Evolutionary conservation across 2,329 filamentous ascomycete genomes (phyloP).

Genomic region (Penicillium sp.): DNA sequence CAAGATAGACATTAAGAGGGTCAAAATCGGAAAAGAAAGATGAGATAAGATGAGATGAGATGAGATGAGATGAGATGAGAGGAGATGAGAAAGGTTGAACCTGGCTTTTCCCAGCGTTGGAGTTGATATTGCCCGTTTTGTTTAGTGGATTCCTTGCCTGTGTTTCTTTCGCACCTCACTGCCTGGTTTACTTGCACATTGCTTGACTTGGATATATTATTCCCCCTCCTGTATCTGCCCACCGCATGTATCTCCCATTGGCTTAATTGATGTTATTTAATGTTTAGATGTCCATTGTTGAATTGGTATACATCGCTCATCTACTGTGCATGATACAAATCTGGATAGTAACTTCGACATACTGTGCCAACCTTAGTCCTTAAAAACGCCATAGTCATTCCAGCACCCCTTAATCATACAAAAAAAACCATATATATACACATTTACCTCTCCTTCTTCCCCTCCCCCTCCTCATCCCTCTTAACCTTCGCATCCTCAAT

Average conservation of each 20-base stretch:
- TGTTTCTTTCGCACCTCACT: not conserved
- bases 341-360: not conserved
- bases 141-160: not conserved
- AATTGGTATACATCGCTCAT: not conserved
- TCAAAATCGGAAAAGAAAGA: not conserved
- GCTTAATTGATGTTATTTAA: conserved; percentile 4
- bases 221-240: conserved; percentile 15
- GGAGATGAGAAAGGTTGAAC: not conserved
- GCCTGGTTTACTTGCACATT: conserved; percentile 4
- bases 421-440: not conserved
- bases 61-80: not conserved
- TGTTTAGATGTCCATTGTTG: not conserved
- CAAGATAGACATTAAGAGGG: not conserved
- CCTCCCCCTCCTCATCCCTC: conserved; percentile 18
- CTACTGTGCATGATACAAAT: not conserved
- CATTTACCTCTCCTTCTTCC: conserved; percentile 31
- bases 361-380: not conserved
- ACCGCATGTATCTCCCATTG: conserved; percentile 7
- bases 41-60: not conserved
- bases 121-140: not conserved
- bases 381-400: not conserved
- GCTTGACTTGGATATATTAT: conserved; percentile 5
- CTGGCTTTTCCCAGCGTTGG: not conserved
- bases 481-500: conserved; percentile 30
- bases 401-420: not conserved